These are phyloP conservation scores for Populus davidiana DNA, from an alignment of 345 rosid genomes.

Conservation along the genomic window DNA sequence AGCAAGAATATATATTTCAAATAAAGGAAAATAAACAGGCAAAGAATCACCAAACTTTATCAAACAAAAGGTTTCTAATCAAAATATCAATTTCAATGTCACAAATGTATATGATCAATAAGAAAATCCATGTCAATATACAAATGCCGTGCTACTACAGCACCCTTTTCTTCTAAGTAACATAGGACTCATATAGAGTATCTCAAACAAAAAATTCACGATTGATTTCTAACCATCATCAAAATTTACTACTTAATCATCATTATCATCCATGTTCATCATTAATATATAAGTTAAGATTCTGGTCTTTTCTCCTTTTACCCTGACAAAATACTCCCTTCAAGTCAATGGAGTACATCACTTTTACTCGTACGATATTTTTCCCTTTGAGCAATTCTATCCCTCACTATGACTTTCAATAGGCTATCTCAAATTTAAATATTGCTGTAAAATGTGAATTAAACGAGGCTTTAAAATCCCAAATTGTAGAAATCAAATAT, in stretches of 20 bases:
- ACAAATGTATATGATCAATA: neutral
- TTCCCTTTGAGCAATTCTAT: neutral
- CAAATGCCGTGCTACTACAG: neutral
- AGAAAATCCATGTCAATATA: neutral
- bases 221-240: neutral
- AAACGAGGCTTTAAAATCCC: neutral
- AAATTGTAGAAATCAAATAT: neutral
- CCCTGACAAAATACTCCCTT: neutral
- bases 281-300: neutral
- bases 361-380: neutral
- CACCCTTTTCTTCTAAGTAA: neutral
- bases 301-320: neutral
- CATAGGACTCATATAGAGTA: neutral
- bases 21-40: neutral
- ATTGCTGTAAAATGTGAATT: neutral
- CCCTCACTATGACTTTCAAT: neutral
- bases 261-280: neutral
- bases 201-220: neutral
- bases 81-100: neutral
- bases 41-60: neutral
- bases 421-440: neutral
- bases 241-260: neutral
- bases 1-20: neutral
- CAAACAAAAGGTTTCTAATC: neutral
- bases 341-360: neutral